Conservation (phyloP, 2,329 filamentous ascomycete species). For the Colletotrichum scovillei region DNA sequence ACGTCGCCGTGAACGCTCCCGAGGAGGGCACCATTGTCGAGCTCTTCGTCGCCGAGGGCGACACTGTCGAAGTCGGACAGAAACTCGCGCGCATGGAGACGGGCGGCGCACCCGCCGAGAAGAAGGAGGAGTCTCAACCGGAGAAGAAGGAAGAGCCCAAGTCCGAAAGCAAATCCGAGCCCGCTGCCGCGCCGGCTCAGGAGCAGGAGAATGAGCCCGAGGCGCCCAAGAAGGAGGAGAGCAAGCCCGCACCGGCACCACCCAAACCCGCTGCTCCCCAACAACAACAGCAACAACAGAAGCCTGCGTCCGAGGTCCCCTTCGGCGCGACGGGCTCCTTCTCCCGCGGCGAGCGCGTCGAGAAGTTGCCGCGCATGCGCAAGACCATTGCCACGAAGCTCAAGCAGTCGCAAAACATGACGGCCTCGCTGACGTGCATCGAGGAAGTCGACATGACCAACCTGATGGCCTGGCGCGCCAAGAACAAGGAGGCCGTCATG, state of each 20-base stretch:
- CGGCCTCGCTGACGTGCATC: constrained; percentile 76
- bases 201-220: constrained; percentile 33
- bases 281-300: background rate
- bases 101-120: constrained; percentile 33
- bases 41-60: constrained; percentile 45
- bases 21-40: constrained; percentile 42
- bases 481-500: constrained; percentile 67
- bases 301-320: constrained; percentile 1
- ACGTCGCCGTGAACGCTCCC: constrained; percentile 43
- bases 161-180: constrained; percentile 13
- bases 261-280: constrained; percentile 15
- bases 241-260: constrained; percentile 16
- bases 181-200: constrained; percentile 11
- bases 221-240: constrained; percentile 32
- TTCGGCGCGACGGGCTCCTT: constrained; percentile 23
- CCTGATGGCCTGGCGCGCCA: constrained; percentile 71
- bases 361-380: constrained; percentile 73
- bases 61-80: constrained; percentile 46
- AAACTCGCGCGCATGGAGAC: constrained; percentile 44
- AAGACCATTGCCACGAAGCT: constrained; percentile 79
- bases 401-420: constrained; percentile 74
- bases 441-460: constrained; percentile 64
- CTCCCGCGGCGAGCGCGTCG: constrained; percentile 34
- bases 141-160: constrained; percentile 13
- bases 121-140: constrained; percentile 37